These are phyloP conservation scores for Flaveria brownii DNA, from an alignment of 129 eudicot species.

Conservation along the genomic window DNA sequence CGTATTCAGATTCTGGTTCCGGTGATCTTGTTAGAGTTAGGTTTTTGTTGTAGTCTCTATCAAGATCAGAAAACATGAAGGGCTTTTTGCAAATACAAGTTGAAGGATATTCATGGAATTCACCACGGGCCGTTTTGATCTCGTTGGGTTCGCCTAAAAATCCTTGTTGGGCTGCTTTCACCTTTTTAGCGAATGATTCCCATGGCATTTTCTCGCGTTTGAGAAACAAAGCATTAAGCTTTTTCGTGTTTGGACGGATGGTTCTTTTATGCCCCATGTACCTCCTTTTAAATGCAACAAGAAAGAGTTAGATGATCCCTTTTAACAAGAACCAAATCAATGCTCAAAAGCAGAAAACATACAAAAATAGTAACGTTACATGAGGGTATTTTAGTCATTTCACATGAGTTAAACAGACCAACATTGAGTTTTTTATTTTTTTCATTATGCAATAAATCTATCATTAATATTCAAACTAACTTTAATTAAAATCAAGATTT, in stretches of 20 bases:
- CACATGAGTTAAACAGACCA: neutral
- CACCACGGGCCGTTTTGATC: slow-evolving; percentile 80
- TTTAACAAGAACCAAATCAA: too few relatives aligned
- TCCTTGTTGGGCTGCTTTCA: slow-evolving; percentile 90
- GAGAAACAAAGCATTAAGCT: slow-evolving; percentile 68
- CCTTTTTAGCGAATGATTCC: slow-evolving; percentile 80
- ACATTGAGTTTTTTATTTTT: neutral
- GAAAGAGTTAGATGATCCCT: neutral
- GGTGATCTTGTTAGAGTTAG: slow-evolving; percentile 17
- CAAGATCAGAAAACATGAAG: slow-evolving; percentile 28
- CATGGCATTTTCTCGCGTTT: slow-evolving; percentile 68
- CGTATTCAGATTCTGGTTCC: slow-evolving; percentile 35
- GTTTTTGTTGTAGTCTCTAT: slow-evolving; percentile 19
- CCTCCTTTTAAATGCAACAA: slow-evolving; percentile 61
- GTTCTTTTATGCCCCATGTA: slow-evolving; percentile 97
- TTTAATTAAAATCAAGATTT: slow-evolving; percentile 1
- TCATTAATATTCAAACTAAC: neutral
- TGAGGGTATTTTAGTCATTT: slow-evolving; percentile 19
- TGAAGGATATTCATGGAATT: slow-evolving; percentile 85
- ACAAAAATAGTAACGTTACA: neutral
- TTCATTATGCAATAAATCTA: neutral
- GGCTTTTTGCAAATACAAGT: slow-evolving; percentile 81
- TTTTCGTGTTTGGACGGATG: slow-evolving; percentile 85
- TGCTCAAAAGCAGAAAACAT: too few relatives aligned
- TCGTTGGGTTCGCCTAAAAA: slow-evolving; percentile 97